Percentiles rank a stretch among this genome's conserved stretches.
Evolutionary conservation across 768 basidiomycete species (phyloP).

Genomic region (Russula earlei): DNA sequence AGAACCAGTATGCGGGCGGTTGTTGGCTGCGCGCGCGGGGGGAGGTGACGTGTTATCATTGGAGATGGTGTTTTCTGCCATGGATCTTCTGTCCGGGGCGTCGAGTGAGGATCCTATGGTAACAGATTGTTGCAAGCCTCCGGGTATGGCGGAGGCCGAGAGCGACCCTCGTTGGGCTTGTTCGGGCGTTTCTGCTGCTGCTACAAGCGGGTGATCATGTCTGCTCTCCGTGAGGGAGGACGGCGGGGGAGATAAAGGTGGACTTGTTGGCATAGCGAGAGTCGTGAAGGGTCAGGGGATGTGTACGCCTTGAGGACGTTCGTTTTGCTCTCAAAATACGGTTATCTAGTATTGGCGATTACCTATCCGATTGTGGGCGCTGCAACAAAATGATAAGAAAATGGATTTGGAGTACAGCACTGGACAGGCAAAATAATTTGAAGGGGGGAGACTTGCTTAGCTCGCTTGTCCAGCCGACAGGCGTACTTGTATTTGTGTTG

Average conservation of each 20-base stretch:
- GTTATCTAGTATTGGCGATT: not conserved
- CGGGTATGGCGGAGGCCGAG: not conserved
- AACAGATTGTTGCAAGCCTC: not conserved
- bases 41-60: not conserved
- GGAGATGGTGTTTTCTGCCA: not conserved
- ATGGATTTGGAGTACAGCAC: not conserved
- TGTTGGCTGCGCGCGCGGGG: not conserved
- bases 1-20: not conserved
- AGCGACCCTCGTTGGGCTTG: not conserved
- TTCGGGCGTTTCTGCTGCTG: not conserved
- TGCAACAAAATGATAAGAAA: not conserved
- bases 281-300: not conserved
- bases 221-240: not conserved
- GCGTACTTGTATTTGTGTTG: no score
- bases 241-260: not conserved
- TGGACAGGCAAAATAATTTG: not conserved
- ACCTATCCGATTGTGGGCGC: not conserved
- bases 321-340: not conserved
- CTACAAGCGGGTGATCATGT: not conserved
- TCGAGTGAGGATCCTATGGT: slow-evolving; percentile 1
- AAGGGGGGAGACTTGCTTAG: no score
- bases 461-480: no score
- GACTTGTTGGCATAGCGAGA: not conserved
- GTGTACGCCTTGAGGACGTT: not conserved
- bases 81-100: not conserved